Evolutionary conservation across 495 filamentous ascomycete genomes (phyloP), one percentile per base, ranked within the genome.

Genomic region (Lasiosphaeris hirsuta): DNA sequence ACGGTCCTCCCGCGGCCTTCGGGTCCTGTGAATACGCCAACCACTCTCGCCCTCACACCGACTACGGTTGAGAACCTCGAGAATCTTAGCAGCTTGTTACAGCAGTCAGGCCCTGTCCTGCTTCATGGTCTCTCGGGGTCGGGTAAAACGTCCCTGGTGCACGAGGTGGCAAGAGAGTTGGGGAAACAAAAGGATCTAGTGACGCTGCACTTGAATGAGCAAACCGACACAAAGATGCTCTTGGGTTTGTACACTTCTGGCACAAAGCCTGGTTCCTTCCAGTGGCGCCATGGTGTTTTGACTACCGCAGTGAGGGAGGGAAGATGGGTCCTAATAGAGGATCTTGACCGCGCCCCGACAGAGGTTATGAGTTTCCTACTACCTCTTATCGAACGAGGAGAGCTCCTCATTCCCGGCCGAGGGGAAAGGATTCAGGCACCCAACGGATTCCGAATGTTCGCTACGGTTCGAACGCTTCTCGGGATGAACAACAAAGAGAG

Each of bases 311-410:
- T 96, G 2, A 85, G 79, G 66, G 93, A 97, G 74, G 95, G 95
- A 42, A 83, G 91, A 65, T 97, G 94, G 95, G 85, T 99, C 5
- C 75, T 97, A 54, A 92, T 99, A 53, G 95, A 99, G 74, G 95
- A 99, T 69, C 79, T 99, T 30, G 89, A 99, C 68, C 88, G 93
- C 50, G 95, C 94, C 14, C 92, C 95, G n/a, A 91, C 87, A 54
- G 94, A 97, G 68, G 87, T 97, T 46, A 88, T 97, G 68, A 92
- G 92, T 66, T 89, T 89, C 3, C 81, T 99, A 38, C 76, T 97
- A 33, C 93, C 95, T 1, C 80, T 99, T 2, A 90, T 97, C 58
- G 93, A 97, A 66, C 81, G 87, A 42, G 81, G 90, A 2, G 90
- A 96, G 69, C 80, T 99, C 13, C 78, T 92, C 4, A 89, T 97